phyloP scores from a whole-genome alignment of 1,284 basidiomycete genomes.

The Microbotryum violaceum region DNA sequence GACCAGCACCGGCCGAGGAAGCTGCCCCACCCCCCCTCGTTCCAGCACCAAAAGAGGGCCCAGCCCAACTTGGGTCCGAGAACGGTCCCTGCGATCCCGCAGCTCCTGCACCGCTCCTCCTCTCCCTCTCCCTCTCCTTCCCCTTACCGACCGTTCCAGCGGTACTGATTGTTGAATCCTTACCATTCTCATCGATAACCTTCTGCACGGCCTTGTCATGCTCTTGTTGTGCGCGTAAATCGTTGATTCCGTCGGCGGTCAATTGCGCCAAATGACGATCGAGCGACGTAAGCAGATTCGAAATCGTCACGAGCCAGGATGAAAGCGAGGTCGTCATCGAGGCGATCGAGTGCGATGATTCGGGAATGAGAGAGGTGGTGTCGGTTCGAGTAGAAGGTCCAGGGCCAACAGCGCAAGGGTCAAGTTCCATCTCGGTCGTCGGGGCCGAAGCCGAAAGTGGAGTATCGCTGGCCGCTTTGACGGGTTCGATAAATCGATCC shows the following conservation, averaged over 20 bases:
- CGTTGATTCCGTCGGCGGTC: constrained; percentile 6
- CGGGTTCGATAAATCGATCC: neutral
- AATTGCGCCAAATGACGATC: constrained; percentile 13
- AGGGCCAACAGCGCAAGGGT: neutral
- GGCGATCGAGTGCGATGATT: neutral
- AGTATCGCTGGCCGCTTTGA: neutral
- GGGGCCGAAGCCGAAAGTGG: neutral
- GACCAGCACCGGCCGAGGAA: too few relatives aligned
- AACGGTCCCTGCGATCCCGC: too few relatives aligned
- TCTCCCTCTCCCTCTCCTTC: too few relatives aligned
- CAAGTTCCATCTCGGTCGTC: constrained; percentile 17
- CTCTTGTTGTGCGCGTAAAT: constrained; percentile 46
- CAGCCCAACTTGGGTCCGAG: too few relatives aligned
- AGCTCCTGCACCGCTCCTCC: too few relatives aligned
- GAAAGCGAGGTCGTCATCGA: constrained; percentile 2
- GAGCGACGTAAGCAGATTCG: constrained; percentile 17
- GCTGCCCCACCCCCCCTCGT: too few relatives aligned
- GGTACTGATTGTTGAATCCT: too few relatives aligned
- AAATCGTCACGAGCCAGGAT: constrained; percentile 10
- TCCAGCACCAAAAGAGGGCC: too few relatives aligned
- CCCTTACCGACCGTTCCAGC: too few relatives aligned
- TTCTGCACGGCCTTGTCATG: constrained; percentile 49
- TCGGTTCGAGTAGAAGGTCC: neutral
- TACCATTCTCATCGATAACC: too few relatives aligned
- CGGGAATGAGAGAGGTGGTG: too few relatives aligned